Conservation (phyloP, 2,329 filamentous ascomycete species). For the Hymenotorrendiella dingleyae region DNA sequence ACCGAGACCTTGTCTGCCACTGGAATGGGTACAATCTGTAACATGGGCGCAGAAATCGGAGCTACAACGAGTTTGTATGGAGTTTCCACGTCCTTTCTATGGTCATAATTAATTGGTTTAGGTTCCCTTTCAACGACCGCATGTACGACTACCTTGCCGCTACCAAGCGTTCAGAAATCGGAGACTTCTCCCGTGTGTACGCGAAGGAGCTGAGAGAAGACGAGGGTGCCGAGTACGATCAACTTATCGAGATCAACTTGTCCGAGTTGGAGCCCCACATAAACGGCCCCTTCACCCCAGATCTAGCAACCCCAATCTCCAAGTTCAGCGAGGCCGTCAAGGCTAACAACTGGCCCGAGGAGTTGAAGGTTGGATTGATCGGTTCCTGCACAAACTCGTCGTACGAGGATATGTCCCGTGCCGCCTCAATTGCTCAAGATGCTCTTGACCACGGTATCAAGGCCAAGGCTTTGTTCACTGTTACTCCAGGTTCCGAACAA, state of each 20-base stretch:
- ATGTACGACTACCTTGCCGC: constrained; percentile 95
- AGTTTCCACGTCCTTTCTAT: no score
- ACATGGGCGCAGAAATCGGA: constrained; percentile 67
- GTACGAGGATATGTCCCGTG: constrained; percentile 87
- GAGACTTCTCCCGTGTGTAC: constrained; percentile 81
- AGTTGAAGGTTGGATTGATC: constrained; percentile 94
- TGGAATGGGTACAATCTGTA: constrained; percentile 78
- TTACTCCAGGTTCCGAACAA: constrained; percentile 95
- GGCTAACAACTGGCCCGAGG: constrained; percentile 91
- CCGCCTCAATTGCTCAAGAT: constrained; percentile 84
- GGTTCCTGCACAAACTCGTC: constrained; percentile 95
- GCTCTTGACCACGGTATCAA: constrained; percentile 90
- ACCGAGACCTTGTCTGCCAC: constrained; percentile 70
- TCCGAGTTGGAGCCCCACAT: constrained; percentile 93
- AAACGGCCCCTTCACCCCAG: constrained; percentile 97
- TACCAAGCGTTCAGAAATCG: constrained; percentile 86
- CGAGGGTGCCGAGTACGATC: constrained; percentile 88
- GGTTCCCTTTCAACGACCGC: constrained; percentile 97
- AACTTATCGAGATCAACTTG: constrained; percentile 94
- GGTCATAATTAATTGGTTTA: no score
- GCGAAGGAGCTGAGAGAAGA: constrained; percentile 82
- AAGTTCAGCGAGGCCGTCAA: constrained; percentile 94
- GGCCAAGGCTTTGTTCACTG: constrained; percentile 86
- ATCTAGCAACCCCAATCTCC: constrained; percentile 95
- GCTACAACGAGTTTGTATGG: no score